Conservation (phyloP, 1,139 yeast species). For the Blastobotrys proliferans region DNA sequence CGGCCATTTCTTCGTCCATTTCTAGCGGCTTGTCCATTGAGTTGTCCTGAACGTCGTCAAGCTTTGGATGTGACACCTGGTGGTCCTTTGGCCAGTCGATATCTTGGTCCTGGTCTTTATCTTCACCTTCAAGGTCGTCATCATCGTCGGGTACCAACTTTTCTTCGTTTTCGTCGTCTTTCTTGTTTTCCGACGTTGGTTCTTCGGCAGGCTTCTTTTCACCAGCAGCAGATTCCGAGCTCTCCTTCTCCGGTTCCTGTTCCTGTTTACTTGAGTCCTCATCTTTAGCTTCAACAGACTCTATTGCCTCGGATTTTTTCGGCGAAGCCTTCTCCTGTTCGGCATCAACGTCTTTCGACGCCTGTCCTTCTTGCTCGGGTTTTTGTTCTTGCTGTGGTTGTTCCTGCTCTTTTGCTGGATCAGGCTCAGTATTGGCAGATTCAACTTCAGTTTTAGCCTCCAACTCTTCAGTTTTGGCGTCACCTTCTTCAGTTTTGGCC, state of each 20-base stretch:
- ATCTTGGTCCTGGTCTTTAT: slow-evolving; percentile 10
- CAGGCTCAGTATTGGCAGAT: no score
- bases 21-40: no score
- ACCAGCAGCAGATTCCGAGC: no score
- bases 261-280: neutral
- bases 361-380: neutral
- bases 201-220: neutral
- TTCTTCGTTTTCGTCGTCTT: slow-evolving; percentile 1
- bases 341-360: slow-evolving; percentile 1
- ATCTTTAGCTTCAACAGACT: neutral
- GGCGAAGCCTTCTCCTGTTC: no score
- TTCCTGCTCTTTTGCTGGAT: no score
- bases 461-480: no score
- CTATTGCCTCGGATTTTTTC: neutral
- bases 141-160: slow-evolving; percentile 4
- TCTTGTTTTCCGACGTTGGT: no score
- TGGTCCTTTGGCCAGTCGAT: slow-evolving; percentile 12
- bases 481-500: neutral
- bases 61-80: slow-evolving; percentile 1
- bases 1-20: slow-evolving; percentile 7
- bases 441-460: no score
- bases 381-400: neutral
- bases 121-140: slow-evolving; percentile 6
- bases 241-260: no score
- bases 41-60: slow-evolving; percentile 5